These are phyloP conservation scores for Colletotrichum ledebouriae DNA, from an alignment of 2,329 filamentous ascomycete species.

Conservation along the genomic window DNA sequence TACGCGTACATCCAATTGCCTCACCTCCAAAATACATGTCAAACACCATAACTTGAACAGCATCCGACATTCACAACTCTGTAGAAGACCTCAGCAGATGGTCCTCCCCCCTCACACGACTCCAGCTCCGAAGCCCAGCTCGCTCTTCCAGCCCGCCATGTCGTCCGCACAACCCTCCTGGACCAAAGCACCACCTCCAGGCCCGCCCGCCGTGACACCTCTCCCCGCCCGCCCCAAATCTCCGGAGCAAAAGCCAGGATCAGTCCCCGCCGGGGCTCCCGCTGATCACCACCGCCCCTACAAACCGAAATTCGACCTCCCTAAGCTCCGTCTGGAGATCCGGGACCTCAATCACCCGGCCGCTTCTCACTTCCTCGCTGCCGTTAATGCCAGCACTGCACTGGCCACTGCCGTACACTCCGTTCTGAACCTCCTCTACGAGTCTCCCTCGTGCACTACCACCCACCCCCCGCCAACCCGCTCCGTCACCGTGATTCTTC, in stretches of 20 bases:
- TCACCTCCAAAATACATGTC: background rate
- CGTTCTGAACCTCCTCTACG: constrained; percentile 82
- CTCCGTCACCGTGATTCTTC: constrained; percentile 86
- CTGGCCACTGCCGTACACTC: constrained; percentile 73
- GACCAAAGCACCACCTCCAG: constrained; percentile 21
- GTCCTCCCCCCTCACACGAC: constrained; percentile 38
- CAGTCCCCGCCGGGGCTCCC: constrained; percentile 18
- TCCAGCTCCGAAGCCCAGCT: constrained; percentile 31
- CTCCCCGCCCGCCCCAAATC: constrained; percentile 32
- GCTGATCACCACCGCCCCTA: constrained; percentile 13
- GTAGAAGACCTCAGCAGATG: constrained; percentile 26
- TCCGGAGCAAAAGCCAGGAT: constrained; percentile 20
- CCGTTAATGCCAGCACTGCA: constrained; percentile 73
- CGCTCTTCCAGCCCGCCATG: constrained; percentile 42
- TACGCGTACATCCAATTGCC: background rate
- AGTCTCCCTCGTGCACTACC: constrained; percentile 55
- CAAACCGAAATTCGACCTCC: constrained; percentile 50
- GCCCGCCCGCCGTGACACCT: constrained; percentile 31
- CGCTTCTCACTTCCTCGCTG: constrained; percentile 74
- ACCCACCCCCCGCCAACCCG: constrained; percentile 74
- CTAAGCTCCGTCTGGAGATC: constrained; percentile 71
- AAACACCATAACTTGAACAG: background rate
- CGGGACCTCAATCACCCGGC: constrained; percentile 72
- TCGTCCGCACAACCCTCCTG: constrained; percentile 28
- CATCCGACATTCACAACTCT: background rate